These are phyloP conservation scores for Craspedostauros australis DNA, from an alignment of 108 stramenopile species.

Conservation along the genomic window DNA sequence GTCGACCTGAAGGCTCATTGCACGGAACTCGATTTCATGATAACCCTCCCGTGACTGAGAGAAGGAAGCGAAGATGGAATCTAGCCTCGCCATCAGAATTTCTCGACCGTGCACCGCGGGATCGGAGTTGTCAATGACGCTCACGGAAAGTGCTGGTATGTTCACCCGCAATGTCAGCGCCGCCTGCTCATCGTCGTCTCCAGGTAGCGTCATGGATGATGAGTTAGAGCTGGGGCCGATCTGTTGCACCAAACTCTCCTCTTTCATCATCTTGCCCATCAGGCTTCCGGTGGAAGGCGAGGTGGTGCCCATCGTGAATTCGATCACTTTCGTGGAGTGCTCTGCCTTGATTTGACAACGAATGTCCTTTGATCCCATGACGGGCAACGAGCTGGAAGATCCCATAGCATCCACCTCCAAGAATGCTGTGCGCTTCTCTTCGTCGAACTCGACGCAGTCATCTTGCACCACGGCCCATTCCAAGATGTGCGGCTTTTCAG, in stretches of 20 bases:
- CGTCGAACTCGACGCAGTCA: constrained; percentile 21
- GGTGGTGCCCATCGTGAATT: constrained; percentile 27
- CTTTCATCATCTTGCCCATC: neutral
- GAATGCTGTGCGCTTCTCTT: constrained; percentile 16
- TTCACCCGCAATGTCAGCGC: constrained; percentile 40
- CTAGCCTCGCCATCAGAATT: constrained; percentile 50
- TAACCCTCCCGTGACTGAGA: constrained; percentile 65
- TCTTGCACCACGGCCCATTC: constrained; percentile 56
- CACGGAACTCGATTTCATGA: constrained; percentile 61
- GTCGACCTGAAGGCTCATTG: constrained; percentile 60
- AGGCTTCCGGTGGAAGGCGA: neutral
- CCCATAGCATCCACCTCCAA: constrained; percentile 73
- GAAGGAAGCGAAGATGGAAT: constrained; percentile 31
- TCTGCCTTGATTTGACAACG: constrained; percentile 59
- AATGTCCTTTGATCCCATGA: constrained; percentile 36
- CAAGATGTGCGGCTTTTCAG: constrained; percentile 66
- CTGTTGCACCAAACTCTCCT: neutral
- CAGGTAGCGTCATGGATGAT: neutral
- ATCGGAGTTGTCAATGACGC: constrained; percentile 60
- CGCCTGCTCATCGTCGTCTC: constrained; percentile 43
- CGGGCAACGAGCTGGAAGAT: constrained; percentile 33
- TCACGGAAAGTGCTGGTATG: constrained; percentile 42
- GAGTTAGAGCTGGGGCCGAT: neutral
- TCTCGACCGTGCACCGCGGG: constrained; percentile 39
- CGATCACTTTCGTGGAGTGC: constrained; percentile 68